A percentile compares a stretch with the other conserved stretches of the same genome.
Evolutionary conservation across 2,329 filamentous ascomycete species (phyloP).

Genomic region (Ascochyta rabiei): DNA sequence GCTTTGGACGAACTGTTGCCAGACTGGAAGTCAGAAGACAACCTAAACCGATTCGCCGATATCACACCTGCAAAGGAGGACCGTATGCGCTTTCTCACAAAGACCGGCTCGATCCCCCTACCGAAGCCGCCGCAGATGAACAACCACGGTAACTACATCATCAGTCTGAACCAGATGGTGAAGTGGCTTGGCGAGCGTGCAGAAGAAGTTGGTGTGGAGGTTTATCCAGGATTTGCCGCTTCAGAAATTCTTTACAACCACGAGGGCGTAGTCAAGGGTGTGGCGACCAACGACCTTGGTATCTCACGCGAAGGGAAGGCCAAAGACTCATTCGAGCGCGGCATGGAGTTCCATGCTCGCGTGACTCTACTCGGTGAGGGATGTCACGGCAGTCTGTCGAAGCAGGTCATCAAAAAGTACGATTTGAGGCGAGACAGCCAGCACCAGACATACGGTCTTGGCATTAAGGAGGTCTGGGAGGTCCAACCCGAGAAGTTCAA

Average conservation of each 20-base stretch:
- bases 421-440: conserved; percentile 87
- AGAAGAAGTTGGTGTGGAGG: conserved; percentile 94
- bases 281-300: conserved; percentile 94
- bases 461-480: conserved; percentile 98
- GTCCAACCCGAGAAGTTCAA: conserved; percentile 90
- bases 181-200: conserved; percentile 96
- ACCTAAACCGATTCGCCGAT: conserved; percentile 84
- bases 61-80: conserved; percentile 84
- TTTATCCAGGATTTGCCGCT: conserved; percentile 95
- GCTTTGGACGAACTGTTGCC: conserved; percentile 90
- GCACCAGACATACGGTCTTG: conserved; percentile 92
- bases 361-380: conserved; percentile 93
- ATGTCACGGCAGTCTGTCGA: conserved; percentile 92
- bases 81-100: conserved; percentile 92
- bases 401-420: conserved; percentile 94
- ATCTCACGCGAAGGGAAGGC: conserved; percentile 80
- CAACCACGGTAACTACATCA: conserved; percentile 97
- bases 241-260: conserved; percentile 86
- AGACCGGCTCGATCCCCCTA: conserved; percentile 76
- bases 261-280: conserved; percentile 89
- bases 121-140: conserved; percentile 96
- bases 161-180: conserved; percentile 91
- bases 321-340: conserved; percentile 90
- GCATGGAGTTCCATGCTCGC: conserved; percentile 96
- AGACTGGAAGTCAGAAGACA: conserved; percentile 89